A percentile compares a stretch with the other conserved stretches of the same genome.
phyloP scores from a whole-genome alignment of 2,329 filamentous ascomycete species.

The Botrytis aclada region DNA sequence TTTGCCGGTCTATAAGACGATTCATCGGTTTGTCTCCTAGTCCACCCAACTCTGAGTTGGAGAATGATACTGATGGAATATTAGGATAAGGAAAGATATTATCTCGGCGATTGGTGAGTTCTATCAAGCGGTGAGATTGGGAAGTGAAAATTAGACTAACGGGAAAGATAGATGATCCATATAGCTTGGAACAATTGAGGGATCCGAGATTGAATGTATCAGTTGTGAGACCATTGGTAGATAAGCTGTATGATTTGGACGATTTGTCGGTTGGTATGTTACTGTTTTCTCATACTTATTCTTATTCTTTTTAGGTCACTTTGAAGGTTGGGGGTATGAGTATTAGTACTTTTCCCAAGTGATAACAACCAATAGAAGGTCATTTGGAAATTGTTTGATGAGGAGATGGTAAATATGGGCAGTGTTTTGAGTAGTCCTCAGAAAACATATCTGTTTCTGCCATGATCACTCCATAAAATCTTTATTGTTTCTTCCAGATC shows the following conservation, averaged over 20 bases:
- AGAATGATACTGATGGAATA: background rate
- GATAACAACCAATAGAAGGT: background rate
- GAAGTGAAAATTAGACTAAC: background rate
- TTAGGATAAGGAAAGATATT: conserved; percentile 58
- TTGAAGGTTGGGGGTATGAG: background rate
- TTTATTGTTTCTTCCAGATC: background rate
- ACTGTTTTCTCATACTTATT: background rate
- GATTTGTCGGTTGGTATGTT: conserved; percentile 71
- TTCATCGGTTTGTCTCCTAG: conserved; percentile 54
- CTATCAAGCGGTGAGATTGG: background rate
- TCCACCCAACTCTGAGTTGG: background rate
- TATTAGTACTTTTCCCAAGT: background rate
- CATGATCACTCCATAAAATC: background rate
- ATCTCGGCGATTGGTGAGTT: conserved; percentile 61
- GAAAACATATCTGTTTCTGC: background rate
- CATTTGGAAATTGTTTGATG: background rate
- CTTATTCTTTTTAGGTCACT: background rate
- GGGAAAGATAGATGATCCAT: conserved; percentile 52
- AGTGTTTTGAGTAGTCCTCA: background rate
- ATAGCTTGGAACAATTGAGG: conserved; percentile 72
- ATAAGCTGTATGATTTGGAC: conserved; percentile 73
- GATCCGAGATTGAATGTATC: conserved; percentile 73
- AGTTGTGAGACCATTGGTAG: conserved; percentile 77
- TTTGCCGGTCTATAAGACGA: conserved; percentile 73
- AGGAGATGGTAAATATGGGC: background rate